A percentile compares a stretch with the other conserved stretches of the same genome.
These are phyloP conservation scores for Ogataea saltuana DNA, from an alignment of 805 yeast genomes.

Conservation along the genomic window DNA sequence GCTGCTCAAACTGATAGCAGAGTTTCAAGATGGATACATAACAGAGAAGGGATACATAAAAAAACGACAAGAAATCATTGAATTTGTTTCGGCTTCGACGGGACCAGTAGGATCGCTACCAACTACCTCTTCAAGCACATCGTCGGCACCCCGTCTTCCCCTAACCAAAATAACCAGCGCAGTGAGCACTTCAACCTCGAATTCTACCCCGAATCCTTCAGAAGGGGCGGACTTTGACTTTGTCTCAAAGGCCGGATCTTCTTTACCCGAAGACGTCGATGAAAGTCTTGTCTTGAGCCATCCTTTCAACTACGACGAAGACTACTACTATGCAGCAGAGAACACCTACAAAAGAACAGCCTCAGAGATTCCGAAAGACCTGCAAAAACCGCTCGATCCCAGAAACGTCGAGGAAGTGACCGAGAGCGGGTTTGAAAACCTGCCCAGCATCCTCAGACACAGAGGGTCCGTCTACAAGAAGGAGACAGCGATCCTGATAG, in stretches of 20 bases:
- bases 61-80: constrained; percentile 48
- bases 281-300: constrained; percentile 17
- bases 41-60: constrained; percentile 73
- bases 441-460: constrained; percentile 71
- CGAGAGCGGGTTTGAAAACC: constrained; percentile 53
- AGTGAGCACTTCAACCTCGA: constrained; percentile 18
- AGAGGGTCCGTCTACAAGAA: constrained; percentile 66
- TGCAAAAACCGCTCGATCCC: constrained; percentile 67
- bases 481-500: constrained; percentile 68
- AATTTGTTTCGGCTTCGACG: constrained; percentile 15
- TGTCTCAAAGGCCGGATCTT: constrained; percentile 8
- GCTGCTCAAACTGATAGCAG: constrained; percentile 46
- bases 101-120: constrained; percentile 14
- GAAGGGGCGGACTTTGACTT: constrained; percentile 17
- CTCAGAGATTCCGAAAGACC: constrained; percentile 30
- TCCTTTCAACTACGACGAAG: constrained; percentile 15
- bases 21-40: constrained; percentile 65
- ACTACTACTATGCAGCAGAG: constrained; percentile 12
- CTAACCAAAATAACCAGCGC: constrained; percentile 14
- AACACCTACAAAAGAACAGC: not conserved
- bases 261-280: constrained; percentile 15
- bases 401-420: constrained; percentile 43
- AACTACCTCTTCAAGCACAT: constrained; percentile 3
- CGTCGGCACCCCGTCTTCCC: constrained; percentile 5
- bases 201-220: constrained; percentile 18